Evolutionary conservation across 73 alveolate species (phyloP).

Genomic region (Paramecium tetraurelia): DNA sequence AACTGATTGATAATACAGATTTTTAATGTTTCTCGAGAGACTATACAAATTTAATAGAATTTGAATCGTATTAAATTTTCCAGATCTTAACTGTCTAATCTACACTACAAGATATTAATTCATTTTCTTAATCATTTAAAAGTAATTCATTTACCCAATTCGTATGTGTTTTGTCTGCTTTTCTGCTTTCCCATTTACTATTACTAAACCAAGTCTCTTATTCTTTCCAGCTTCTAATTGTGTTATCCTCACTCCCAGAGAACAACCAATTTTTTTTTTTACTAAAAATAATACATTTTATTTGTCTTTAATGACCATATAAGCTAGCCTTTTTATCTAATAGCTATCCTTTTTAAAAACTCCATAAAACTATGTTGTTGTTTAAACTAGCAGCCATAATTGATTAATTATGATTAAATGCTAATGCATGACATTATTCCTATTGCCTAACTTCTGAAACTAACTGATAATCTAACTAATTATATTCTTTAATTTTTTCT

Average conservation of each 20-base stretch:
- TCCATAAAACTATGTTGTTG: background rate
- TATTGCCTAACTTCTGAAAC: background rate
- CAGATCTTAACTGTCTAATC: background rate
- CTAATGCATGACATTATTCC: background rate
- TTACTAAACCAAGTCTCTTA: background rate
- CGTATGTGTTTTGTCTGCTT: background rate
- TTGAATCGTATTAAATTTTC: background rate
- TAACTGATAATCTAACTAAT: background rate
- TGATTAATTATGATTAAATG: background rate
- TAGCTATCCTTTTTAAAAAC: background rate
- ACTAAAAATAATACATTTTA: background rate
- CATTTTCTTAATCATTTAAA: background rate
- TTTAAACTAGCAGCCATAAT: background rate
- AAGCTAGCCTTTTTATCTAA: background rate
- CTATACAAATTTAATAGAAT: background rate
- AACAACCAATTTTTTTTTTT: background rate
- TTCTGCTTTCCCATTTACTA: background rate
- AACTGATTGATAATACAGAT: background rate
- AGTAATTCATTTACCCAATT: background rate
- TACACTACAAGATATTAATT: background rate
- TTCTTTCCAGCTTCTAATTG: background rate
- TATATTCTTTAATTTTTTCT: background rate
- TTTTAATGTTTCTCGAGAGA: background rate
- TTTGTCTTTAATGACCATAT: background rate
- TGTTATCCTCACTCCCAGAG: background rate